Evolutionary conservation across 495 filamentous ascomycete genomes (phyloP).

Genomic region (Xylaria flabelliformis): DNA sequence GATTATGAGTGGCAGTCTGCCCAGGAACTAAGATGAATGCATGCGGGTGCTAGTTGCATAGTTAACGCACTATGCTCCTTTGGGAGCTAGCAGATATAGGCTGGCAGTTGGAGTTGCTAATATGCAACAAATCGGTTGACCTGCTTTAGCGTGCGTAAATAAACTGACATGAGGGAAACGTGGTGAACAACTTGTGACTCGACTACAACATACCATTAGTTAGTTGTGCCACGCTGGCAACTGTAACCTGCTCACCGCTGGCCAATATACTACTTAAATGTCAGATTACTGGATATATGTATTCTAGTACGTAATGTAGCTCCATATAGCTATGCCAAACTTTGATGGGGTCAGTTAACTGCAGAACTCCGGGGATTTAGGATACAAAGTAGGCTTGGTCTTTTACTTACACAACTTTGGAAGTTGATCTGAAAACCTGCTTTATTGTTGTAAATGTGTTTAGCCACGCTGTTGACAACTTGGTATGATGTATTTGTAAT

Average conservation of each 20-base stretch:
- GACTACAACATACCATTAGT: neutral
- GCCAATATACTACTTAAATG: neutral
- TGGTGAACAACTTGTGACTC: neutral
- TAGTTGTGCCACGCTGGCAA: neutral
- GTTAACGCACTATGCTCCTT: neutral
- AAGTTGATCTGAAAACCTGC: neutral
- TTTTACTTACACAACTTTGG: neutral
- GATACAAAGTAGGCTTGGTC: neutral
- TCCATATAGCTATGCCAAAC: neutral
- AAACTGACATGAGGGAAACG: neutral
- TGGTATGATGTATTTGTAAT: neutral
- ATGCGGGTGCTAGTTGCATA: conserved; percentile 5
- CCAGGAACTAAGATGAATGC: neutral
- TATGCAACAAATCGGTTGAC: conserved; percentile 4
- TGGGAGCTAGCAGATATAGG: neutral
- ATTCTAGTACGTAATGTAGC: neutral
- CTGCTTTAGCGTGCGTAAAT: conserved; percentile 3
- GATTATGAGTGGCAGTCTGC: neutral
- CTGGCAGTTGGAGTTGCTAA: neutral
- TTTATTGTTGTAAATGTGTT: neutral
- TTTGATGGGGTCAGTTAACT: neutral
- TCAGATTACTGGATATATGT: neutral
- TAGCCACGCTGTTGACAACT: neutral
- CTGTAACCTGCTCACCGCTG: neutral
- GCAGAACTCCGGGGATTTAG: neutral